Evolutionary conservation across 2,329 filamentous ascomycete genomes (phyloP).

Genomic region (Stagonosporopsis rhizophila): DNA sequence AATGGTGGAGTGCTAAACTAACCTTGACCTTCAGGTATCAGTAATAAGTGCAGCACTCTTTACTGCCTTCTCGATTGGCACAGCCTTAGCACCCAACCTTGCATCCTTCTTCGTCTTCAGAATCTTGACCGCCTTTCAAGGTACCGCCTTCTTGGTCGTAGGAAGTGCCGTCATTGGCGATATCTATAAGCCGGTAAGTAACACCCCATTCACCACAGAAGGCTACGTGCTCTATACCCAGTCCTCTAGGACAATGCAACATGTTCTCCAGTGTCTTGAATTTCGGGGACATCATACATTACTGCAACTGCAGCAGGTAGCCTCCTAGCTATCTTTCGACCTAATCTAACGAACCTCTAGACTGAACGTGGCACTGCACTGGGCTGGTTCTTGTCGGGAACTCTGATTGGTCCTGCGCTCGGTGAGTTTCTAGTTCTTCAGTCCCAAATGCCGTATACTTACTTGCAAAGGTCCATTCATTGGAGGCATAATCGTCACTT

Average conservation of each 20-base stretch:
- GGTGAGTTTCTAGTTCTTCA: slow-evolving; percentile 21
- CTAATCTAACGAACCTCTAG: slow-evolving; percentile 54
- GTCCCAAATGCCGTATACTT: neutral
- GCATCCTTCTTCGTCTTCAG: slow-evolving; percentile 76
- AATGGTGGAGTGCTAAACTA: slow-evolving; percentile 16
- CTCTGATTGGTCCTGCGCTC: slow-evolving; percentile 68
- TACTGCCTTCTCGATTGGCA: slow-evolving; percentile 73
- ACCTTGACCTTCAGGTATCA: slow-evolving; percentile 56
- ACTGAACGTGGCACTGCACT: slow-evolving; percentile 75
- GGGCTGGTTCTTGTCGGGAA: slow-evolving; percentile 75
- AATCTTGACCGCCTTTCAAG: slow-evolving; percentile 76
- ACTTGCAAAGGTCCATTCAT: slow-evolving; percentile 70
- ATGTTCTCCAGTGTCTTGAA: neutral
- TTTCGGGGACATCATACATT: neutral
- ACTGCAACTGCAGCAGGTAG: slow-evolving; percentile 17
- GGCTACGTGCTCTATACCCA: neutral
- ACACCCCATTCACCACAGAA: slow-evolving; percentile 1
- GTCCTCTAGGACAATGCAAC: neutral
- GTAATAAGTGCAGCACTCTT: slow-evolving; percentile 69
- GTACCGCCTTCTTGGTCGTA: slow-evolving; percentile 75
- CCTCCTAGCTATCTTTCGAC: slow-evolving; percentile 1
- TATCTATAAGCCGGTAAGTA: slow-evolving; percentile 53
- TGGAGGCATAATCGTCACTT: slow-evolving; percentile 79
- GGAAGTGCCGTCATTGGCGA: slow-evolving; percentile 73
- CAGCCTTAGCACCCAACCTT: slow-evolving; percentile 74